A percentile compares a stretch with the other conserved stretches of the same genome.
phyloP scores from a whole-genome alignment of 2,329 filamentous ascomycete species.

The Furcasterigmium sp. region DNA sequence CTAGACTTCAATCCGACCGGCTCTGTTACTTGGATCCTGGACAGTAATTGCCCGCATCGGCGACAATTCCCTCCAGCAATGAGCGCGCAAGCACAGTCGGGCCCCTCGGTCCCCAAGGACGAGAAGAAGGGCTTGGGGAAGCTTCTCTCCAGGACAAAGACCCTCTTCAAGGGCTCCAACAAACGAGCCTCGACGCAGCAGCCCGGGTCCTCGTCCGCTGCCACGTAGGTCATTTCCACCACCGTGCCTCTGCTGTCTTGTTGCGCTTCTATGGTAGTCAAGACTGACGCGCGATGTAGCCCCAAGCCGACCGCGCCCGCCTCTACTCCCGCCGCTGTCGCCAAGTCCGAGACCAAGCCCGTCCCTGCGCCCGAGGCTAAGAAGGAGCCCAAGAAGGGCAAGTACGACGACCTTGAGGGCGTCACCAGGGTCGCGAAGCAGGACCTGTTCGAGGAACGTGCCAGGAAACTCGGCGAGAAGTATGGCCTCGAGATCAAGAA shows the following conservation, averaged over 20 bases:
- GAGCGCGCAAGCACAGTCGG: slow-evolving; percentile 36
- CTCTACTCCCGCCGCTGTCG: slow-evolving; percentile 5
- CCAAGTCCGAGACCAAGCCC: slow-evolving; percentile 2
- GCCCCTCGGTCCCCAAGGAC: slow-evolving; percentile 23
- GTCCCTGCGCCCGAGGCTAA: slow-evolving; percentile 13
- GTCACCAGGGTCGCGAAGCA: slow-evolving; percentile 38
- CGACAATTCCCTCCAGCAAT: slow-evolving; percentile 18
- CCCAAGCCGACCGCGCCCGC: slow-evolving; percentile 18
- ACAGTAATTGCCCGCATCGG: neutral
- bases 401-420: slow-evolving; percentile 12
- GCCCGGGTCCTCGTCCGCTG: slow-evolving; percentile 4
- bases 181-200: slow-evolving; percentile 10
- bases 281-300: neutral
- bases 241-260: neutral
- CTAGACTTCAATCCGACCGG: no score
- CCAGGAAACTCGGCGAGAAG: slow-evolving; percentile 47
- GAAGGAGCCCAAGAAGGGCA: slow-evolving; percentile 11
- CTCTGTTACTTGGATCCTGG: no score
- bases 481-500: slow-evolving; percentile 52
- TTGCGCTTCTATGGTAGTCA: neutral
- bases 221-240: slow-evolving; percentile 1
- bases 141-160: slow-evolving; percentile 43
- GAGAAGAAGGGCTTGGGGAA: slow-evolving; percentile 43
- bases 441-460: slow-evolving; percentile 51
- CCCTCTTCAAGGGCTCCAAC: slow-evolving; percentile 33